These are phyloP conservation scores for Aquilaria sinensis DNA, from an alignment of 345 rosid species.

Conservation along the genomic window DNA sequence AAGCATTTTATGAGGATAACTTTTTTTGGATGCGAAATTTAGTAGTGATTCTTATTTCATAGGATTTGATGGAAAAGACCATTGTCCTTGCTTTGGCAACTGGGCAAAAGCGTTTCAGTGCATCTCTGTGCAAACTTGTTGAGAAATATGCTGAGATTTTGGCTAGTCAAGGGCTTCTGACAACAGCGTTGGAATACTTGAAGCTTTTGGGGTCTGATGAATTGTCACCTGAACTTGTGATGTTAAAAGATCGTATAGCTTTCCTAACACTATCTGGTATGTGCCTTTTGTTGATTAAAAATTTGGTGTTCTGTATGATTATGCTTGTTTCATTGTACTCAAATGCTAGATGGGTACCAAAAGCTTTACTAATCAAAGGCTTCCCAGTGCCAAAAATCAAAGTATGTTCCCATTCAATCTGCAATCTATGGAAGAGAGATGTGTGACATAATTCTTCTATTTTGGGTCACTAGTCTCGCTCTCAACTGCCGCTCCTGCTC, in stretches of 20 bases:
- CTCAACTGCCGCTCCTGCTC: too few species aligned
- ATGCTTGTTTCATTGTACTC: too few species aligned
- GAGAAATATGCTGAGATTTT: constrained; percentile 97
- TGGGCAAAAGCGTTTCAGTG: constrained; percentile 85
- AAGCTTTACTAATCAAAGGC: too few species aligned
- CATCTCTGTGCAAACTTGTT: constrained; percentile 89
- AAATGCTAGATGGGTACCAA: too few species aligned
- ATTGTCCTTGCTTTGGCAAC: constrained; percentile 93
- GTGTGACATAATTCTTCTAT: too few species aligned
- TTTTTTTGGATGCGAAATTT: constrained; percentile 1
- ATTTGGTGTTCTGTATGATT: too few species aligned
- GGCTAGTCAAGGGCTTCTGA: constrained; percentile 88
- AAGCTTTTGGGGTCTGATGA: constrained; percentile 86
- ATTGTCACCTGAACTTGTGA: constrained; percentile 77
- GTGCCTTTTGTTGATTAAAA: neutral
- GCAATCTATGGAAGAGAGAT: too few species aligned
- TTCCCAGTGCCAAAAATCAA: too few species aligned
- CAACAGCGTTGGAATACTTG: constrained; percentile 89
- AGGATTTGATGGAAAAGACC: constrained; percentile 99
- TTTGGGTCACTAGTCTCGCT: too few species aligned
- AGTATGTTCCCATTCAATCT: too few species aligned
- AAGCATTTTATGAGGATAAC: too few species aligned
- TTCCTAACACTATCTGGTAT: constrained; percentile 70
- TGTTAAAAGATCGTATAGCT: constrained; percentile 81
- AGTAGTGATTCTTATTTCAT: constrained; percentile 17